Conservation (phyloP, 495 filamentous ascomycete genomes). For the Penicillium pulvis region DNA sequence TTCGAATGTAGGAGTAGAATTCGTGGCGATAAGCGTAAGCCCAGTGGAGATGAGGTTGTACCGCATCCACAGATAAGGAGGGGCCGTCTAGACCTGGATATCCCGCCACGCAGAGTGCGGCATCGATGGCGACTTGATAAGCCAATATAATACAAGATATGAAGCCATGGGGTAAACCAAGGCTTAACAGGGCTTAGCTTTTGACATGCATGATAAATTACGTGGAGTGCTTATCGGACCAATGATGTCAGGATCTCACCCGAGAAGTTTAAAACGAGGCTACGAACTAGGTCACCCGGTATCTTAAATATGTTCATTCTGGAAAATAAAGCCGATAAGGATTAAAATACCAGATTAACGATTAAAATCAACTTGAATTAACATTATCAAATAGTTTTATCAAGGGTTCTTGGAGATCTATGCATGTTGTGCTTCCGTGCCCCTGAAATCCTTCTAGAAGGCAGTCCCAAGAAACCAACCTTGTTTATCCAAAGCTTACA, state of each 20-base stretch:
- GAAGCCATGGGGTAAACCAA: slow-evolving; percentile 1
- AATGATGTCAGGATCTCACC: background rate
- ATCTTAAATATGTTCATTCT: background rate
- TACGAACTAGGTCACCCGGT: background rate
- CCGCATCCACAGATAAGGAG: background rate
- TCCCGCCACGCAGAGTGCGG: background rate
- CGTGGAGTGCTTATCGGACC: slow-evolving; percentile 4
- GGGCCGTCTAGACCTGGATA: background rate
- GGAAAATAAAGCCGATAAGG: background rate
- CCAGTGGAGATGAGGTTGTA: slow-evolving; percentile 4
- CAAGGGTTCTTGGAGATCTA: too few relatives aligned
- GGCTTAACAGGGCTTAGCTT: slow-evolving; percentile 5
- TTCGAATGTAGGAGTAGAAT: background rate
- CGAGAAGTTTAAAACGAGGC: slow-evolving; percentile 2
- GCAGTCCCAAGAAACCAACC: background rate
- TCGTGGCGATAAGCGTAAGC: background rate
- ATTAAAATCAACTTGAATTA: background rate
- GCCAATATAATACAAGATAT: background rate
- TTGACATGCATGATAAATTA: slow-evolving; percentile 4
- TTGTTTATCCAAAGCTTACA: background rate
- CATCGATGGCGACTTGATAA: background rate
- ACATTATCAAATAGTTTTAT: background rate
- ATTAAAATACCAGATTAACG: background rate
- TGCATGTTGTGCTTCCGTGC: background rate
- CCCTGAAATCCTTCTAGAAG: background rate